Percentiles rank a stretch among this genome's conserved stretches.
phyloP scores from a whole-genome alignment of 768 basidiomycete genomes.

The Lentinula sp. region DNA sequence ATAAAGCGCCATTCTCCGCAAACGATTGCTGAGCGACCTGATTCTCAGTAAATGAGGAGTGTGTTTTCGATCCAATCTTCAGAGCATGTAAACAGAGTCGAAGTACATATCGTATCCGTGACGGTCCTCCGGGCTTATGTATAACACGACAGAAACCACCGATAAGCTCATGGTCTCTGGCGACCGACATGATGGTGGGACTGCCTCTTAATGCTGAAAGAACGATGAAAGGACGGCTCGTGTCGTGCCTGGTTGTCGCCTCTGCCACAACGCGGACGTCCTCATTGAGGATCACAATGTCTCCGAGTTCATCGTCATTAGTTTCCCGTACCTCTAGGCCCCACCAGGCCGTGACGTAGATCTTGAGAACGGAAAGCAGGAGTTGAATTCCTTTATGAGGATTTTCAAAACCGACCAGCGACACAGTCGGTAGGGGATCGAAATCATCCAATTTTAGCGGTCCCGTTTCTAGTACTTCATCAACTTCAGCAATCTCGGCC shows the following conservation, averaged over 20 bases:
- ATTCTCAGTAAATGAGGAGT: conserved; percentile 7
- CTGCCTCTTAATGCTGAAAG: conserved; percentile 68
- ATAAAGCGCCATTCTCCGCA: not conserved
- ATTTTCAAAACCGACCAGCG: conserved; percentile 67
- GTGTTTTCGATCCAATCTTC: conserved; percentile 36
- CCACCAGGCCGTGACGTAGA: conserved; percentile 76
- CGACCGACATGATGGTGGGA: conserved; percentile 52
- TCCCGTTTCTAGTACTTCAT: conserved; percentile 34
- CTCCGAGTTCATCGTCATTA: conserved; percentile 41
- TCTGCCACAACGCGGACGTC: conserved; percentile 51
- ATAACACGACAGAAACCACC: conserved; percentile 88
- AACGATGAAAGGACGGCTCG: conserved; percentile 63
- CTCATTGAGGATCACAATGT: conserved; percentile 81
- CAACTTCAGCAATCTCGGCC: conserved; percentile 53
- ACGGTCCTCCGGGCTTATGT: conserved; percentile 87
- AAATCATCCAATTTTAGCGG: conserved; percentile 38
- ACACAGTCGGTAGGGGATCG: conserved; percentile 42
- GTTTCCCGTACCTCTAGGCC: conserved; percentile 45
- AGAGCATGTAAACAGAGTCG: conserved; percentile 56
- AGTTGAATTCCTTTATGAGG: conserved; percentile 62
- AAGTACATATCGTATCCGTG: conserved; percentile 59
- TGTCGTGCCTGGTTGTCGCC: conserved; percentile 53
- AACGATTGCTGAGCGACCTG: not conserved
- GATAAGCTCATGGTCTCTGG: conserved; percentile 65
- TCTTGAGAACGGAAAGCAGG: conserved; percentile 51